Evolutionary conservation across 2,329 filamentous ascomycete species (phyloP).

Genomic region (Dothideomycetes sp.): DNA sequence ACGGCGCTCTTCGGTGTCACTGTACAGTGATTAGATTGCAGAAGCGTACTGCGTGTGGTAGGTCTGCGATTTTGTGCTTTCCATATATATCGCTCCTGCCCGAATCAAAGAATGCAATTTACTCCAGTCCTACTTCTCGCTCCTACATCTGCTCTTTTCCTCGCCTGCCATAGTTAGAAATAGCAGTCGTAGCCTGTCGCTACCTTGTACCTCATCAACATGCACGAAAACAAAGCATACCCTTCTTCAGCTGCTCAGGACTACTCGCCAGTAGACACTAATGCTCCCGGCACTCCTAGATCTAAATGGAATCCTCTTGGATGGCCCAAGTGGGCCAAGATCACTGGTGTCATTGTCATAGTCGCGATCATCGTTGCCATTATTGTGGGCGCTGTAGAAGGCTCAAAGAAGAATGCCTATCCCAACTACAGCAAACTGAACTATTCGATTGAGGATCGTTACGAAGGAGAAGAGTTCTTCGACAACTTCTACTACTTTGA

Average conservation of each 20-base stretch:
- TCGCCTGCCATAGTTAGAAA: no score
- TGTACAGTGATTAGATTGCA: no score
- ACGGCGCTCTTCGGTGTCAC: no score
- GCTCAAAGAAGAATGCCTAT: conserved; percentile 13
- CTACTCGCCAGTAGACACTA: background rate
- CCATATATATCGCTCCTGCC: background rate
- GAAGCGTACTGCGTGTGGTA: no score
- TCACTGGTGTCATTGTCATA: conserved; percentile 10
- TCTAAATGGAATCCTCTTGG: conserved; percentile 17
- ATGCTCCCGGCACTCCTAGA: background rate
- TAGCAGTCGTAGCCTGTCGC: no score
- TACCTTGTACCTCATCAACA: background rate
- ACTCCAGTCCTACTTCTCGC: background rate
- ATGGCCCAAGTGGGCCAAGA: conserved; percentile 14
- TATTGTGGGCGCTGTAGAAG: conserved; percentile 17
- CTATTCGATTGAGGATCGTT: conserved; percentile 18
- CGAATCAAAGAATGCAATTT: no score
- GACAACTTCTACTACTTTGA: conserved; percentile 39
- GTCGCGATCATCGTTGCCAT: conserved; percentile 14
- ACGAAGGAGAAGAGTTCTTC: conserved; percentile 37
- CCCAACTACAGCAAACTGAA: conserved; percentile 17
- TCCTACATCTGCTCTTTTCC: background rate
- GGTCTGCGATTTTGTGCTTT: no score
- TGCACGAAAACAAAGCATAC: conserved; percentile 6
- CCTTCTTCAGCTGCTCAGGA: background rate